Base-by-base conservation (phyloP, 2,329 filamentous ascomycete species). In the Zymoseptoria ardabiliae region DNA sequence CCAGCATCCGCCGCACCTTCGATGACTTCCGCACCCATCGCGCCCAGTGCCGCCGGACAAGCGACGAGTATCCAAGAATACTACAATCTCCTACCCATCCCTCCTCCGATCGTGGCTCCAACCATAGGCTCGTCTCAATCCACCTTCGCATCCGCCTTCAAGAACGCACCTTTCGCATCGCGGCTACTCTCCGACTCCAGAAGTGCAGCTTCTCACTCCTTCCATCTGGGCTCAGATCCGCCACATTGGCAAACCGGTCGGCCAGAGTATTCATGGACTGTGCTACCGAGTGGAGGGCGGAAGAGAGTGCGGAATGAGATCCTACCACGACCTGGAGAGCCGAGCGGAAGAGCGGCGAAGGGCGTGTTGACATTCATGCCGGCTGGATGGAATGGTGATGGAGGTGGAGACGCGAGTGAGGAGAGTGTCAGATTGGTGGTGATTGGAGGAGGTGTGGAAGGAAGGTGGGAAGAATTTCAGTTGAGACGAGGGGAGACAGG, bases 161-260 rank as follows among this genome's bases (percentile, higher is more conserved):
- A 71, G 62, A 64, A 62, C 21, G 70, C 66, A 28, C 67, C 70
- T 13, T 71, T 69, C 49, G 70, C 97, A 65, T 94, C 94, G 1
- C 85, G 89, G 50, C 82, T 94, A 28, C 95, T 97, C 72, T 93
- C 90, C 1, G 94, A 97, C 65, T 82, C 88, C 8, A 96, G 97
- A 72, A 95, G 90, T 0, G 92, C 93, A 68, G 83, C 90, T 3
- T 90, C 86, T 49, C 83, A 85, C 2, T 85, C 87, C 35, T 97
- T 97, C 68, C 88, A 94, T 67, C 87, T 91, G 45, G 90, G 90
- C 2, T 88, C 94, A 30, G 91, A 96, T 25, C 77, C 81, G 66
- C 72, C 50, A 71, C 77, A 59, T 67, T 76, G 71, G 71, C 72
- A 74, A 58, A 67, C 65, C 50, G 66, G 68, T n/a, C 65, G 68